A percentile compares a stretch with the other conserved stretches of the same genome.
Conservation (phyloP, 2,329 filamentous ascomycete genomes). For the Fusarium pseudocircinatum region DNA sequence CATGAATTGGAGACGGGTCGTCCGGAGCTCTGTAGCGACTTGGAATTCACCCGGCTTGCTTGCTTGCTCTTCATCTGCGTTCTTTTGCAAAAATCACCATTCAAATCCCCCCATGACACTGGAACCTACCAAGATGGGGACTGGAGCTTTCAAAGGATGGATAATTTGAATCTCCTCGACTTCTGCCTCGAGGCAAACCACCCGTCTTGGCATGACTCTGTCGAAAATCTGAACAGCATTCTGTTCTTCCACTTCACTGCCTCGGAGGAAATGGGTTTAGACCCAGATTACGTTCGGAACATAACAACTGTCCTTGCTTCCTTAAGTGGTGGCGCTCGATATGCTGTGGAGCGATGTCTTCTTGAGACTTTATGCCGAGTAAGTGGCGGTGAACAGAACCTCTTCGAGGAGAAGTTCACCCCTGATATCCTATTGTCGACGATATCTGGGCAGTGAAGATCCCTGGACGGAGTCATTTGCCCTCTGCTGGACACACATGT, state of each 20-base stretch:
- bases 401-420: neutral
- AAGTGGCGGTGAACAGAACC: neutral
- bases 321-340: neutral
- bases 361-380: neutral
- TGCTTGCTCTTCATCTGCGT: conserved; percentile 6
- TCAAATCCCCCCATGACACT: rapidly evolving
- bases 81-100: neutral
- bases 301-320: neutral
- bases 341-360: neutral
- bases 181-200: neutral
- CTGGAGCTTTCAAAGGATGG: neutral
- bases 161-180: neutral
- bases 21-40: neutral
- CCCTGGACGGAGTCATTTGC: no score
- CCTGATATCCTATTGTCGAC: neutral
- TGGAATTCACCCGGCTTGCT: neutral
- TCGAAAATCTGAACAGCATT: neutral
- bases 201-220: neutral
- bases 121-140: neutral
- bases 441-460: neutral
- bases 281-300: neutral
- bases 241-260: neutral
- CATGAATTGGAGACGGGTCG: neutral
- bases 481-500: neutral
- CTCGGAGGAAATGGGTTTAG: neutral